Percentiles rank a stretch among this genome's conserved stretches.
Conservation (phyloP, 495 filamentous ascomycete genomes). For the Thermothielavioides terrestris region DNA sequence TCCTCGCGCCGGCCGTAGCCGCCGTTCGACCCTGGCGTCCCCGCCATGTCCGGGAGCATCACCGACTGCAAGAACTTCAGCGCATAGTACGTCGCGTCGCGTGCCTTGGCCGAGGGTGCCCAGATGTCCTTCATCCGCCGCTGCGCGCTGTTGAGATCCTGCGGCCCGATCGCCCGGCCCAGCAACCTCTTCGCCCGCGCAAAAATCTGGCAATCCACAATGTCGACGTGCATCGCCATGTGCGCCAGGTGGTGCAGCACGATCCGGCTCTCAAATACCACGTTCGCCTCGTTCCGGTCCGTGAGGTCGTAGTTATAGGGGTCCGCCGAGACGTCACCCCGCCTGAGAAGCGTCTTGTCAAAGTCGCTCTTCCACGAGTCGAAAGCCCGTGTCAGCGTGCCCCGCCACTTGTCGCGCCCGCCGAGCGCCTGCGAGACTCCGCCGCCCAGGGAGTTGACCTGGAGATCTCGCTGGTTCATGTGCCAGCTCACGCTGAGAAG, state of each 20-base stretch:
- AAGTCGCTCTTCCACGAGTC: constrained; percentile 94
- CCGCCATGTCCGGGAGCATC: constrained; percentile 48
- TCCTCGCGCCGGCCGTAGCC: constrained; percentile 24
- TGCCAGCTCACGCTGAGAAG: constrained; percentile 93
- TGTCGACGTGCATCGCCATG: constrained; percentile 97
- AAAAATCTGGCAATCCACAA: constrained; percentile 96
- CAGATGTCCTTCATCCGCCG: constrained; percentile 81
- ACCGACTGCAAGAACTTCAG: constrained; percentile 78
- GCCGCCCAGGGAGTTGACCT: constrained; percentile 77
- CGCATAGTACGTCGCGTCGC: constrained; percentile 91
- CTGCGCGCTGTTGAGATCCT: constrained; percentile 72
- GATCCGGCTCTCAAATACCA: constrained; percentile 75
- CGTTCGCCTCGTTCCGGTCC: constrained; percentile 54
- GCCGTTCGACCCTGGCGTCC: constrained; percentile 25
- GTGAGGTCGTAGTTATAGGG: constrained; percentile 39
- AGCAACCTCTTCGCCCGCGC: constrained; percentile 77
- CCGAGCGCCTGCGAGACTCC: constrained; percentile 70
- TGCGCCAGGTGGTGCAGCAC: constrained; percentile 91
- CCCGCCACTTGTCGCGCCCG: constrained; percentile 87
- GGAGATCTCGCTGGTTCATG: constrained; percentile 93
- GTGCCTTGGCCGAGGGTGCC: constrained; percentile 85
- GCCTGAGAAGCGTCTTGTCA: constrained; percentile 60
- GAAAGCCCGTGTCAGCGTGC: constrained; percentile 77
- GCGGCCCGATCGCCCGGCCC: constrained; percentile 72
- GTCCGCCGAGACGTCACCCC: constrained; percentile 34